phyloP scores from a whole-genome alignment of 2,329 filamentous ascomycete species.

The Xylariaceae sp. region DNA sequence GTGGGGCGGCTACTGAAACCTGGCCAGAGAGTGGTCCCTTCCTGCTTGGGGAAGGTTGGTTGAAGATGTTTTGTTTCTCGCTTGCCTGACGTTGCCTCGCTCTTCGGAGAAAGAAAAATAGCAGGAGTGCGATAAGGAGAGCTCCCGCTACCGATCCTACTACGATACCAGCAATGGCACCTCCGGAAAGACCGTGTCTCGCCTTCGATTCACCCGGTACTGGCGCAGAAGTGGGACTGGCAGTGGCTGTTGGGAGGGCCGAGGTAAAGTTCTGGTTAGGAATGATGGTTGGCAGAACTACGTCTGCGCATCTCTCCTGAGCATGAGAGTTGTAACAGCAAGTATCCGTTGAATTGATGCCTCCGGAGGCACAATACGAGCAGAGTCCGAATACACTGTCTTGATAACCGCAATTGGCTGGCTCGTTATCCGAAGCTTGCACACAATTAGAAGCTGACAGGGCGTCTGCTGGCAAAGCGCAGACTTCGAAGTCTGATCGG shows the following conservation, averaged over 20 bases:
- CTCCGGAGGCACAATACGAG: slow-evolving; percentile 76
- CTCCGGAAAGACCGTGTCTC: slow-evolving; percentile 59
- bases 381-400: slow-evolving; percentile 71
- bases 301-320: slow-evolving; percentile 65
- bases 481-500: slow-evolving; percentile 86
- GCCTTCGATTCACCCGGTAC: slow-evolving; percentile 28
- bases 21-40: slow-evolving; percentile 43
- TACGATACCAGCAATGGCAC: slow-evolving; percentile 85
- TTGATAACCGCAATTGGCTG: slow-evolving; percentile 78
- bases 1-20: slow-evolving; percentile 26
- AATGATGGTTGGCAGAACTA: slow-evolving; percentile 72
- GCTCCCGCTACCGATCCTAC: slow-evolving; percentile 71
- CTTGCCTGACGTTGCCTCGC: slow-evolving; percentile 50
- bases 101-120: slow-evolving; percentile 61
- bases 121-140: slow-evolving; percentile 60
- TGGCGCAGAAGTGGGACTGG: slow-evolving; percentile 38
- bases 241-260: slow-evolving; percentile 39
- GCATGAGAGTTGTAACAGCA: slow-evolving; percentile 83
- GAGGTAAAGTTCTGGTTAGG: slow-evolving; percentile 61
- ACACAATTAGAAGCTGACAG: slow-evolving; percentile 71
- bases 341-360: slow-evolving; percentile 87
- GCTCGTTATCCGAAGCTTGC: slow-evolving; percentile 71
- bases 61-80: slow-evolving; percentile 71
- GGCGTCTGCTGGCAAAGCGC: slow-evolving; percentile 74
- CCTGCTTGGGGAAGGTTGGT: slow-evolving; percentile 75